Evolutionary conservation across 2,329 filamentous ascomycete genomes (phyloP).

Genomic region (Exophiala sp.): DNA sequence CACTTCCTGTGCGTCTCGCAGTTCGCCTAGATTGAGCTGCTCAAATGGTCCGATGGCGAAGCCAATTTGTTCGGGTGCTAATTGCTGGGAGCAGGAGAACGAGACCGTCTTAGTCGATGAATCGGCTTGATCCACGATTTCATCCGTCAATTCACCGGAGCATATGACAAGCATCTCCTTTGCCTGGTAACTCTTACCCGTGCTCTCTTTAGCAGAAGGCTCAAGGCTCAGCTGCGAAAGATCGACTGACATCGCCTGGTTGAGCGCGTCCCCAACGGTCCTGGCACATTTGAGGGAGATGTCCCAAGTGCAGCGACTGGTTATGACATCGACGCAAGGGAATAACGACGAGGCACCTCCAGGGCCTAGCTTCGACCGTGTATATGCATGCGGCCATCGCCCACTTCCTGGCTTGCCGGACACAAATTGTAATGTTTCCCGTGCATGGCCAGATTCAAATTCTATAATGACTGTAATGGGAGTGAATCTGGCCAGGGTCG

Average conservation of each 20-base stretch:
- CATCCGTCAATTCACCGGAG: slow-evolving; percentile 81
- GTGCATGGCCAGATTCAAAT: slow-evolving; percentile 66
- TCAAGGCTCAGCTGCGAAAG: slow-evolving; percentile 1
- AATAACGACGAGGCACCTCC: slow-evolving; percentile 82
- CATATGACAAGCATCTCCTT: slow-evolving; percentile 81
- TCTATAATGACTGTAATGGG: slow-evolving; percentile 65
- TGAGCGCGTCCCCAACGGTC: slow-evolving; percentile 70
- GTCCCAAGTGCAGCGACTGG: slow-evolving; percentile 77
- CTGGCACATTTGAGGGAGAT: slow-evolving; percentile 79
- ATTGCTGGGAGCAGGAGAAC: slow-evolving; percentile 68
- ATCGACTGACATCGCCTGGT: slow-evolving; percentile 19
- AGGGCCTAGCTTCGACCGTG: slow-evolving; percentile 69
- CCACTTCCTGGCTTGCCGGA: slow-evolving; percentile 72
- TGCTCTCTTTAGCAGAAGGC: slow-evolving; percentile 8
- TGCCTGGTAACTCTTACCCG: slow-evolving; percentile 21
- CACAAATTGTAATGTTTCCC: slow-evolving; percentile 88
- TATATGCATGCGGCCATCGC: slow-evolving; percentile 88
- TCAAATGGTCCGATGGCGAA: slow-evolving; percentile 95
- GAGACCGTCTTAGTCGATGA: slow-evolving; percentile 79
- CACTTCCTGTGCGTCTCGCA: slow-evolving; percentile 83
- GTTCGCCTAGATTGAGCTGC: slow-evolving; percentile 81
- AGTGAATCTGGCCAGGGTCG: slow-evolving; percentile 47
- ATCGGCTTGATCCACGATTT: slow-evolving; percentile 69
- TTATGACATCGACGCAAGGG: slow-evolving; percentile 83
- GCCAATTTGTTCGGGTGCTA: slow-evolving; percentile 82